Conservation (phyloP, 352 stramenopile species). For the Phytophthora uliginosa region DNA sequence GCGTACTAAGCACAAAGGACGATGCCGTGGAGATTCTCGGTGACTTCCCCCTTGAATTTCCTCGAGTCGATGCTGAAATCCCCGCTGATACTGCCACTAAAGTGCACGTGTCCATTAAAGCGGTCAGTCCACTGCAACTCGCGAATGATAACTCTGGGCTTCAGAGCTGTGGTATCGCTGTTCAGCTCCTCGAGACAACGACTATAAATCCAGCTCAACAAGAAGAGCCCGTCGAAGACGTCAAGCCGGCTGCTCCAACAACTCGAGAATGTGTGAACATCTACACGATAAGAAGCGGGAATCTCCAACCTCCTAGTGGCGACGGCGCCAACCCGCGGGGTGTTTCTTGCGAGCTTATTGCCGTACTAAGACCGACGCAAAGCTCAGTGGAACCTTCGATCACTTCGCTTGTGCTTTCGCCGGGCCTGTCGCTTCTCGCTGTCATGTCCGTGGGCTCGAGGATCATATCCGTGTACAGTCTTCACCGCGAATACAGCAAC, state of each 20-base stretch:
- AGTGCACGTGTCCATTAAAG: slow-evolving; percentile 20
- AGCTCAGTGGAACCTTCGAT: slow-evolving; percentile 5
- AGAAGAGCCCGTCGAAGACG: slow-evolving; percentile 4
- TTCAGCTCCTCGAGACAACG: slow-evolving; percentile 29
- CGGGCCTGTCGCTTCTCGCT: slow-evolving; percentile 35
- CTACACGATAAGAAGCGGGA: slow-evolving; percentile 17
- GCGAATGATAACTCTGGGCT: background rate
- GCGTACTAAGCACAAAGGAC: slow-evolving; percentile 7
- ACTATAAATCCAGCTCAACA: background rate
- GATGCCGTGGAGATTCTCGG: background rate
- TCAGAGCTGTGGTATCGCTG: slow-evolving; percentile 19
- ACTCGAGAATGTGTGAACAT: slow-evolving; percentile 27
- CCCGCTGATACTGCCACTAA: background rate
- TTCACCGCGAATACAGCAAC: slow-evolving; percentile 6
- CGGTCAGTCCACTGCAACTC: slow-evolving; percentile 31
- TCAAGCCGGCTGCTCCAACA: slow-evolving; percentile 7
- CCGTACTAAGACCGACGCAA: slow-evolving; percentile 12
- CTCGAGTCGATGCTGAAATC: slow-evolving; percentile 5
- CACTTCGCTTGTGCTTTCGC: slow-evolving; percentile 33
- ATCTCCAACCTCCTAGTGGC: background rate
- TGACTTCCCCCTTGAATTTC: slow-evolving; percentile 20
- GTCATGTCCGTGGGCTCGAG: slow-evolving; percentile 19
- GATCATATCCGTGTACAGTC: slow-evolving; percentile 15
- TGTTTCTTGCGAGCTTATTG: slow-evolving; percentile 20
- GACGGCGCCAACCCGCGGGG: background rate